These are phyloP conservation scores for Trichoderma breve DNA, from an alignment of 2,329 filamentous ascomycete genomes.

Conservation along the genomic window DNA sequence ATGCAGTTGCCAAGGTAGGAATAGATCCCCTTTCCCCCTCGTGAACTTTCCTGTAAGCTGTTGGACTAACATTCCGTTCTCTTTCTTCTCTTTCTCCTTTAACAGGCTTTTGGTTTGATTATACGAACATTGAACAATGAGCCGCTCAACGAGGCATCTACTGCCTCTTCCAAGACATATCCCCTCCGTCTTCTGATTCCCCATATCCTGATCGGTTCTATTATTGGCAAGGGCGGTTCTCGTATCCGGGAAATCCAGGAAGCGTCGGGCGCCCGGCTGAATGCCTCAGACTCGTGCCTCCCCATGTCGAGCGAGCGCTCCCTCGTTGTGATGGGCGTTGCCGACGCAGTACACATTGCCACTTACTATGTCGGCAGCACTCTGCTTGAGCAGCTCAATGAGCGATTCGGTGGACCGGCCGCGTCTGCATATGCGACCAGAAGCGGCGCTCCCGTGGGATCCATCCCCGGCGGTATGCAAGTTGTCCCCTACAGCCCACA, in stretches of 20 bases:
- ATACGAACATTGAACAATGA: constrained; percentile 98
- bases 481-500: constrained; percentile 98
- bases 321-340: constrained; percentile 95
- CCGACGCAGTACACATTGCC: constrained; percentile 96
- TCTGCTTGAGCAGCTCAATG: constrained; percentile 94
- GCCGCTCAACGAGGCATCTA: constrained; percentile 82
- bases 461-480: constrained; percentile 96
- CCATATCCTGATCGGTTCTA: constrained; percentile 95
- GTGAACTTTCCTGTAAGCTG: background rate
- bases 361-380: constrained; percentile 99
- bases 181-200: constrained; percentile 92
- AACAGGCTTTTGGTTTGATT: constrained; percentile 90
- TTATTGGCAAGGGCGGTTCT: constrained; percentile 95
- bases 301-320: constrained; percentile 95
- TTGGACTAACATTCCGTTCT: background rate
- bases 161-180: constrained; percentile 93
- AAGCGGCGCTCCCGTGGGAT: constrained; percentile 87
- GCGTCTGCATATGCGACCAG: constrained; percentile 97
- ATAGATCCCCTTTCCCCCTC: background rate
- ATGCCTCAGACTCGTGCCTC: constrained; percentile 92
- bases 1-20: constrained; percentile 90
- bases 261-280: constrained; percentile 90
- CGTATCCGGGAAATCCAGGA: constrained; percentile 98
- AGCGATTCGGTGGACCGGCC: constrained; percentile 91
- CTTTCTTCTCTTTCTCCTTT: background rate